Base-by-base conservation (phyloP, 1,284 basidiomycete species). In the Takashimella koratensis region DNA sequence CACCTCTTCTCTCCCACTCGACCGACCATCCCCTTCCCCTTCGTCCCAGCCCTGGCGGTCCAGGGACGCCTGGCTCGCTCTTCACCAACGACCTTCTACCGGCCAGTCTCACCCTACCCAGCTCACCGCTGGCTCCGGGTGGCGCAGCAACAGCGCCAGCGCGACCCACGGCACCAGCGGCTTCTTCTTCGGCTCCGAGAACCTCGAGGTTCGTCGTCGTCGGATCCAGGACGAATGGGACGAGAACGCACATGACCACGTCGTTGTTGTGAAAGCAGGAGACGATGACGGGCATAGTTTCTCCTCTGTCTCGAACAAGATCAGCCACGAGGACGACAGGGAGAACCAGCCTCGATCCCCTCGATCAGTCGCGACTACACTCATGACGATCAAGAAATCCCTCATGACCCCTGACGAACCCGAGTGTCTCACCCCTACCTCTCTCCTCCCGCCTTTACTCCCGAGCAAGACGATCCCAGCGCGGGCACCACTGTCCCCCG, bases 21-120 rank as follows among this genome's bases (percentile, higher is more conserved):
- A 16, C 30, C 30, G 30, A 8, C 30, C 30, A 8, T 36, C 30
- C 30, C 30, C 30, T 36, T 36, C 30, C 30, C 30, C 30, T 16
- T 36, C 47, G 5, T 47, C 61, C n/a, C 67, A 71, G 55, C 69
- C 69, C 16, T 71, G 67, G 69, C 50, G 69, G 30, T 62, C 58
- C 11, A 57, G 62, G 13, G 67, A 68, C 21, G 61, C 63, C 2
- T 71, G 69, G 69, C 45, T 53, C 4, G 67, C 66, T 0, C 56
- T 69, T 2, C 64, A 71, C 42, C 30, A 36, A 36, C 30, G 30
- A 8, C 30, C 30, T 8, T n/a, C n/a, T 36, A 30, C 20, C 50
- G 49, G 2, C 23, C 41, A 5, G 21, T 19, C 8, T 13, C 41
- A 10, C 8, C 30, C 30, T 39, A 39, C 30, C 8, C 8, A n/a